Conservation (phyloP, 2,329 filamentous ascomycete genomes). For the Blastomyces silverae region DNA sequence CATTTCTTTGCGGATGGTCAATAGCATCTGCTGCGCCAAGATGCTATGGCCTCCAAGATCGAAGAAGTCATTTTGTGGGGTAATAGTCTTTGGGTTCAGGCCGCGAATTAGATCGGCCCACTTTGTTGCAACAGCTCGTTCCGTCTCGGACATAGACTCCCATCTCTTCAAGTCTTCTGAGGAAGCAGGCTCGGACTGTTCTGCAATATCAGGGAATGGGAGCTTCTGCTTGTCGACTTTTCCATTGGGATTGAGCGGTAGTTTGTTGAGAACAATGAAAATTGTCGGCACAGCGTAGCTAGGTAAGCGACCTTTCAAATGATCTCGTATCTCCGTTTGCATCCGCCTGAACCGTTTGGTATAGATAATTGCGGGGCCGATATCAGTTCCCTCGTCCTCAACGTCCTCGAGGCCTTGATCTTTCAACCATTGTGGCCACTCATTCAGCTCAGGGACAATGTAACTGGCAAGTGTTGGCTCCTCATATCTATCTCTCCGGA, state of each 20-base stretch:
- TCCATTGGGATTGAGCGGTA: constrained; percentile 73
- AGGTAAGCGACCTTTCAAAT: constrained; percentile 13
- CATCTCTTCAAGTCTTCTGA: constrained; percentile 24
- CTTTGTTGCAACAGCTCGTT: constrained; percentile 60
- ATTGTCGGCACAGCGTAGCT: constrained; percentile 66
- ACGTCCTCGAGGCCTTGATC: constrained; percentile 50
- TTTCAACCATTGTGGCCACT: constrained; percentile 65
- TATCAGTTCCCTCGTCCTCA: constrained; percentile 45
- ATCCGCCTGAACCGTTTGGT: constrained; percentile 54
- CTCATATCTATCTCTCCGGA: constrained; percentile 75
- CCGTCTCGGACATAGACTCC: constrained; percentile 47
- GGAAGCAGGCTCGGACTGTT: constrained; percentile 47
- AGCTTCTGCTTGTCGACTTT: constrained; percentile 74
- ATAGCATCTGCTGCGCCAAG: constrained; percentile 71
- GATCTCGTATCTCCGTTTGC: constrained; percentile 28
- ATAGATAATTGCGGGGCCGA: constrained; percentile 36
- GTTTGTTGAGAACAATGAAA: constrained; percentile 63
- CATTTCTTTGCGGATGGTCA: constrained; percentile 50
- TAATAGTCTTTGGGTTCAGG: constrained; percentile 61
- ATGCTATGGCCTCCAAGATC: constrained; percentile 75
- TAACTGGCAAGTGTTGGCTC: constrained; percentile 85
- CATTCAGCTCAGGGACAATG: constrained; percentile 71
- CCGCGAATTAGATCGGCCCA: constrained; percentile 67
- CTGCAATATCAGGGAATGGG: constrained; percentile 70
- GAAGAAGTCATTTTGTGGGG: constrained; percentile 61